Base-by-base conservation (phyloP, 1,139 yeast species). In the Nakaseomyces nivariensis region DNA sequence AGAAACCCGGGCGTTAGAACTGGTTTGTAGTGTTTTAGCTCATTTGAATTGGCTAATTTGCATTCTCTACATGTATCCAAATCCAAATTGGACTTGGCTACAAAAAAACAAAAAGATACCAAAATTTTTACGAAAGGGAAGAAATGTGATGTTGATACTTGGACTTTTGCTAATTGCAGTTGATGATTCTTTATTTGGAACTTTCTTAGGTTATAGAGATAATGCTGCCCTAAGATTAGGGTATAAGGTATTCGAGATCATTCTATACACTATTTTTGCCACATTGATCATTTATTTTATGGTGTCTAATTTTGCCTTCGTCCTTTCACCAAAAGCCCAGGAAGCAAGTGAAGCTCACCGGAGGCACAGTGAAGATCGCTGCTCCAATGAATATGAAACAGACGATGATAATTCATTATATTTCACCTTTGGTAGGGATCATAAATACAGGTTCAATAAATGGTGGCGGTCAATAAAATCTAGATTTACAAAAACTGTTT, bases 231-330 rank as follows among this genome's bases (percentile, higher is more conserved):
- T 53, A 17, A 43, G 49, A 17, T 40, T 49, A 5, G 17, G 54
- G 4, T 55, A 52, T 43, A 52, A 53, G 37, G 25, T 46, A 1
- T 27, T 56, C 11, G 63, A 61, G 41, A 48, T 51, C 13, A 24
- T 51, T 27, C 50, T 57, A 4, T 58, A 54, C 47, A 46, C 57
- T 3, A 34, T 56, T 10, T 59, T 62, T 41, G 43, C 56, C 4
- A 48, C 51, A 6, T 48, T 56, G 22, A 48, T 57, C 4, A 43
- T 46, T 8, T 48, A 43, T 32, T 62, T 58, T 50, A 54, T 62
- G 13, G 57, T 56, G 52, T 56, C 54, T 22, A 58, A 62, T 48
- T 62, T 63, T 49, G 58, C 62, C 17, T 60, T 56, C 37, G 57
- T 56, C 4, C 50, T 62, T 31, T 49, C 56, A 3, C 59, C 62